Evolutionary conservation across 164 flowering plant species (phyloP).

Genomic region (Kalanchoe fedtschenkoi): DNA sequence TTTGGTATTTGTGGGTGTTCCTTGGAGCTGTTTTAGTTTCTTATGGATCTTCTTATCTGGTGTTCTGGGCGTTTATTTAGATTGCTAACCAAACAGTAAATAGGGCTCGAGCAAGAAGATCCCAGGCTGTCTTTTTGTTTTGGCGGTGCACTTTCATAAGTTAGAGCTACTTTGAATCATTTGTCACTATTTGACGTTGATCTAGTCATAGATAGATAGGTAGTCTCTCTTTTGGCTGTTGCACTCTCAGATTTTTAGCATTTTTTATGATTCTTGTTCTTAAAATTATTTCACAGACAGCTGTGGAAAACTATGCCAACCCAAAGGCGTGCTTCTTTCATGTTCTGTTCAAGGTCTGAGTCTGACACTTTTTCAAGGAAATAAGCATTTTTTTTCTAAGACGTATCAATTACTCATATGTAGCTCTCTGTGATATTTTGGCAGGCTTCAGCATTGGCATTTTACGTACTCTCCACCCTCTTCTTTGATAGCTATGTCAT

Average conservation of each 20-base stretch:
- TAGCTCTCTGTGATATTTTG: neutral
- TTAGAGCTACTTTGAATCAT: too few relatives aligned
- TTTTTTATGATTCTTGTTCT: neutral
- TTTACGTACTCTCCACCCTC: conserved; percentile 84
- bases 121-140: too few relatives aligned
- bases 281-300: conserved; percentile 33
- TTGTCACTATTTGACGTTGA: too few relatives aligned
- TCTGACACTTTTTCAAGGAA: neutral
- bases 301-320: conserved; percentile 73
- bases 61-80: too few relatives aligned
- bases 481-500: conserved; percentile 77
- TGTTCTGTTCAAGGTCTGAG: conserved; percentile 74
- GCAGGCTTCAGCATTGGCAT: conserved; percentile 83
- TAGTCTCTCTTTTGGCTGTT: neutral
- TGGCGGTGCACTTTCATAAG: too few relatives aligned
- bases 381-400: neutral
- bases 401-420: neutral
- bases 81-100: too few relatives aligned
- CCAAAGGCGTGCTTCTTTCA: conserved; percentile 92
- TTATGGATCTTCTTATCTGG: too few relatives aligned
- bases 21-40: too few relatives aligned
- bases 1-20: too few relatives aligned
- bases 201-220: too few relatives aligned
- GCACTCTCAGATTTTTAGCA: too few relatives aligned
- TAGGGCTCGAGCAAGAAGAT: too few relatives aligned